These are phyloP conservation scores for Penicillium olsonii DNA, from an alignment of 2,329 filamentous ascomycete genomes.

Conservation along the genomic window DNA sequence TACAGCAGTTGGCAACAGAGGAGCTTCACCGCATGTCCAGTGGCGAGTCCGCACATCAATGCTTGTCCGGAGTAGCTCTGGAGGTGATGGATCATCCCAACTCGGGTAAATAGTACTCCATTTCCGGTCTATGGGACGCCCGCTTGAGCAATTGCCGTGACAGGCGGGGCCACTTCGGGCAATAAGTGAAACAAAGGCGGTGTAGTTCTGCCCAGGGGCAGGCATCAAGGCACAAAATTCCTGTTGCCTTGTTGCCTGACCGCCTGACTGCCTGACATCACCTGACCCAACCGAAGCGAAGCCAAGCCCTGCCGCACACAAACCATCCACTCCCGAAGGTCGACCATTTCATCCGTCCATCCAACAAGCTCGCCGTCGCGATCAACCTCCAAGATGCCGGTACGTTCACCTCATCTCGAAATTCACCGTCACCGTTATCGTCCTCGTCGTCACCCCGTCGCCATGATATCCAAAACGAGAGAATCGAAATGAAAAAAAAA, in stretches of 20 bases:
- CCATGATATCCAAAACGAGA: slow-evolving; percentile 1
- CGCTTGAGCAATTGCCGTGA: neutral
- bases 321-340: slow-evolving; percentile 36
- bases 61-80: too few species aligned
- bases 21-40: neutral
- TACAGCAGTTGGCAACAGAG: too few species aligned
- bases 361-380: slow-evolving; percentile 42
- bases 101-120: neutral
- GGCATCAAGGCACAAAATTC: neutral
- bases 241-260: neutral
- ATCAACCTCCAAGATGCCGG: slow-evolving; percentile 58
- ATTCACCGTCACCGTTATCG: slow-evolving; percentile 4
- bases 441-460: slow-evolving; percentile 2
- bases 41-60: neutral
- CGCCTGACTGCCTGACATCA: slow-evolving; percentile 27
- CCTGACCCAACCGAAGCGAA: slow-evolving; percentile 42
- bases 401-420: slow-evolving; percentile 35
- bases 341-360: slow-evolving; percentile 39
- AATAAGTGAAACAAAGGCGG: neutral
- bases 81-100: neutral
- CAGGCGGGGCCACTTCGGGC: neutral
- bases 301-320: slow-evolving; percentile 46
- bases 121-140: neutral
- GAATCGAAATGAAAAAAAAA: neutral
- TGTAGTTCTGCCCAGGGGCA: neutral